Conservation (phyloP, 164 flowering plant genomes). For the Platanus orientalis region DNA sequence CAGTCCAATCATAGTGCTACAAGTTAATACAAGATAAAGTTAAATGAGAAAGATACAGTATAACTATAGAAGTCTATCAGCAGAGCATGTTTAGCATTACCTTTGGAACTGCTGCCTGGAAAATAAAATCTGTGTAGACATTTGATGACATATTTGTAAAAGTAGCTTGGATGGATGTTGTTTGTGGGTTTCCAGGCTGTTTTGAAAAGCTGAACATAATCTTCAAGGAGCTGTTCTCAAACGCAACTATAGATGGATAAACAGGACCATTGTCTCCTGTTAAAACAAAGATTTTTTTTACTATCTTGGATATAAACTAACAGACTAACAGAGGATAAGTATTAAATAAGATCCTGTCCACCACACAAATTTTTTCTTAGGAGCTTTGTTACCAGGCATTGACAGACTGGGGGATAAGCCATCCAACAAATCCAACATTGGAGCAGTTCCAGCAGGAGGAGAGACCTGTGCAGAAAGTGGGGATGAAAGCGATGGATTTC, state of each 20-base stretch:
- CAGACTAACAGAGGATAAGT: background rate
- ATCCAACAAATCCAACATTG: conserved; percentile 82
- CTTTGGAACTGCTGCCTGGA: conserved; percentile 99
- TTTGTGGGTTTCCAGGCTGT: conserved; percentile 57
- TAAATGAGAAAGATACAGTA: no score
- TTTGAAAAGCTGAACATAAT: conserved; percentile 77
- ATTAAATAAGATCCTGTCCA: conserved; percentile 1
- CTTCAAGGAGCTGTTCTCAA: conserved; percentile 72
- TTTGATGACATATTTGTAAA: conserved; percentile 67
- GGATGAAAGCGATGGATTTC: conserved; percentile 38
- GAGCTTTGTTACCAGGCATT: conserved; percentile 32
- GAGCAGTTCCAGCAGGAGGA: conserved; percentile 44
- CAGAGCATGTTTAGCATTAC: conserved; percentile 28
- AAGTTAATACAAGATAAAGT: no score
- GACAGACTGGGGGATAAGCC: conserved; percentile 48
- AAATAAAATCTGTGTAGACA: conserved; percentile 62
- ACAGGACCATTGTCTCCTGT: conserved; percentile 54
- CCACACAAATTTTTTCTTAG: conserved; percentile 4
- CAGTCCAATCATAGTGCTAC: background rate
- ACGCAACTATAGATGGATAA: conserved; percentile 72
- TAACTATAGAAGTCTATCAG: no score
- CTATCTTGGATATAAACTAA: background rate
- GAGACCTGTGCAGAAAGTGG: conserved; percentile 37
- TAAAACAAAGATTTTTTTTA: conserved; percentile 6
- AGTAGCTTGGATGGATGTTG: conserved; percentile 65